These are phyloP conservation scores for Arthrocladium fulminans DNA, from an alignment of 2,329 filamentous ascomycete species.

Conservation along the genomic window DNA sequence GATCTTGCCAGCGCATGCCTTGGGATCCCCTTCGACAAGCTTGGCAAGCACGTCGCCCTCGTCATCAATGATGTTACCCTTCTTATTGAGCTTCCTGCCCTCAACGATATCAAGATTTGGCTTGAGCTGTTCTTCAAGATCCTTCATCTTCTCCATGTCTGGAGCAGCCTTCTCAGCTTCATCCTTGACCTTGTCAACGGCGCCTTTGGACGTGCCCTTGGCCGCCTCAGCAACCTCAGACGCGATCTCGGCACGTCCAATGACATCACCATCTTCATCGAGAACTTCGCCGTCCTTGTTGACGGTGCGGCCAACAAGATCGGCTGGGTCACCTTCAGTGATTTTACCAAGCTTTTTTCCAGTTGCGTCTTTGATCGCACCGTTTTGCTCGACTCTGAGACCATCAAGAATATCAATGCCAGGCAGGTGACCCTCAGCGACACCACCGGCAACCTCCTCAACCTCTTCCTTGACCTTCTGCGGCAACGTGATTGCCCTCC, in stretches of 20 bases:
- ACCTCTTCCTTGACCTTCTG: slow-evolving; percentile 41
- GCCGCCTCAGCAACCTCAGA: slow-evolving; percentile 24
- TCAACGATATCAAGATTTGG: slow-evolving; percentile 30
- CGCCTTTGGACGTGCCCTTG: slow-evolving; percentile 14
- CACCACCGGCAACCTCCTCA: slow-evolving; percentile 39
- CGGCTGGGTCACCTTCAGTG: slow-evolving; percentile 34
- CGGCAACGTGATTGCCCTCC: slow-evolving; percentile 28
- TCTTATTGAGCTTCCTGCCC: slow-evolving; percentile 29
- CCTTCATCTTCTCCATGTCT: slow-evolving; percentile 30
- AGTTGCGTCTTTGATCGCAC: slow-evolving; percentile 40
- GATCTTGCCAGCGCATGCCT: slow-evolving; percentile 27
- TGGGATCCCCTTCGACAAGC: slow-evolving; percentile 32
- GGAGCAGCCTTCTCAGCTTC: slow-evolving; percentile 13
- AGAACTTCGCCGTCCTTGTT: slow-evolving; percentile 34
- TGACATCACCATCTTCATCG: slow-evolving; percentile 30
- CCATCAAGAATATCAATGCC: slow-evolving; percentile 31
- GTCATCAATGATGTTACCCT: slow-evolving; percentile 27
- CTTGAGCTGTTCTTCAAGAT: slow-evolving; percentile 25
- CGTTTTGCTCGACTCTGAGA: slow-evolving; percentile 43
- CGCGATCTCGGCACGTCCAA: slow-evolving; percentile 29
- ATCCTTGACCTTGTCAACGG: slow-evolving; percentile 15
- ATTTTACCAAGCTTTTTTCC: slow-evolving; percentile 33
- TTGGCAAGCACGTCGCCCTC: slow-evolving; percentile 32
- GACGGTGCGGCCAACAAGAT: slow-evolving; percentile 31
- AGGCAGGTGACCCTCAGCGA: too few relatives aligned